Evolutionary conservation across 208 protist species (phyloP), one percentile per base, ranked within the genome.

Genomic region (Endotrypanum monterogeii): DNA sequence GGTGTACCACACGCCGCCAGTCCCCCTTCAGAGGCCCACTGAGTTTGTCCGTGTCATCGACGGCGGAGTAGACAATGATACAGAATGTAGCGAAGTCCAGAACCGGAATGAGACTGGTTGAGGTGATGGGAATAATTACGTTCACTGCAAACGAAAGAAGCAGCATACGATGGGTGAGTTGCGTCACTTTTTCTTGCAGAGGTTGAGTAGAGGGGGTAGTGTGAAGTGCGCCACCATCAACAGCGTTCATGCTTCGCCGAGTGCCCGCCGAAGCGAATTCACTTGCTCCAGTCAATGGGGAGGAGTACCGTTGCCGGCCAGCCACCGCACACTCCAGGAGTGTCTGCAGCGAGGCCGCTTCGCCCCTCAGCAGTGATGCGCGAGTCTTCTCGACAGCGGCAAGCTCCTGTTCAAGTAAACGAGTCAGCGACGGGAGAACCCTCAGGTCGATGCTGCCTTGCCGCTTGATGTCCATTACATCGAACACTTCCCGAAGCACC

Each of bases 81-180:
- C 79, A 86, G 32, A 92, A 25, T 0, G 87, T 83, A 4, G 89
- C 60, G 69, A 94, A 94, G 67, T 94, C 89, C 51, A 92, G 70
- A 46, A 75, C 18, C 23, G 82, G 46, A 37, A 94, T 84, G 57
- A 79, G 76, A 37, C 87, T 88, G 23, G 83, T 50, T 14, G 67
- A n/a, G 25, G 76, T 66, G 32, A 92, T 65, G 20, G 89, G 89
- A 32, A 94, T 73, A 25, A 92, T 68, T 30, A 92, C 83, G 35
- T 94, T 91, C 70, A 92, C 72, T 7, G 83, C 78, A 74, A 94
- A 82, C 14, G 82, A 82, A 52, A 89, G 74, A 16, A 90, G 77
- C 30, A 85, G 57, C 50, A 79, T 39, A 55, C 63, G 77, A 39
- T 83, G 73, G 50, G 63, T 73, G 39, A 71, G 57, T 11, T 55